Evolutionary conservation across 179 eudicot species (phyloP), one percentile per base, ranked within the genome.

Genomic region (Drosera spatulata): DNA sequence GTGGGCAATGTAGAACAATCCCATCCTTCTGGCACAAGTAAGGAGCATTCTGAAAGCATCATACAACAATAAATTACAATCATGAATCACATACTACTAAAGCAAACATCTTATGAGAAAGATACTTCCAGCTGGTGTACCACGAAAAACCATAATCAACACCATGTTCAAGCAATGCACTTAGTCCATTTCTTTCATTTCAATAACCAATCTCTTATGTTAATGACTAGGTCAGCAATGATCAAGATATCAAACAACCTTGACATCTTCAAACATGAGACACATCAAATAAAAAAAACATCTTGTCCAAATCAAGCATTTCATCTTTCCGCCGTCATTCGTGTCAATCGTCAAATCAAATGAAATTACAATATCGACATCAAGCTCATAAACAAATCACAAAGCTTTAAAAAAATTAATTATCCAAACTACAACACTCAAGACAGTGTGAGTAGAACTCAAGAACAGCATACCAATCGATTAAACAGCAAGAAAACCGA

Each of bases 1-100:
- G 73, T 38, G 99, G 97, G 61, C 97, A 93, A 5, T 71, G 88
- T 69, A 93, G 95, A 68, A 74, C 74, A 63, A 89, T 81, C 56
- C 95, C 99, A 61, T 93, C 94, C 72, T 93, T 93, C 63, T 68
- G 79, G 90, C 99, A 93, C 76, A 93, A 76, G 74, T 89, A 93
- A 41, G 99, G 99, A 46, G 97, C 84, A 86, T 85, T 93, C 99
- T 93, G 85, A 68, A 58, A 66, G 22, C 52, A 44, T 49, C 50
- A 58, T 43, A 53, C 37, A 54, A 41, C 44, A n/a, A 71, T 56
- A 5, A 61, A 56, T 63, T 37, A 72, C 56, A 10, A 54, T 48
- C 46, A 0, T 46, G 65, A 9, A 44, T 46, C 6, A 39, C n/a
- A 55, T 10, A 37, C 55, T 45, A 10, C 12, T 10, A 44, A 33